A percentile compares a stretch with the other conserved stretches of the same genome.
Conservation (phyloP, 2,329 filamentous ascomycete genomes). For the Colletotrichum graminicola region DNA sequence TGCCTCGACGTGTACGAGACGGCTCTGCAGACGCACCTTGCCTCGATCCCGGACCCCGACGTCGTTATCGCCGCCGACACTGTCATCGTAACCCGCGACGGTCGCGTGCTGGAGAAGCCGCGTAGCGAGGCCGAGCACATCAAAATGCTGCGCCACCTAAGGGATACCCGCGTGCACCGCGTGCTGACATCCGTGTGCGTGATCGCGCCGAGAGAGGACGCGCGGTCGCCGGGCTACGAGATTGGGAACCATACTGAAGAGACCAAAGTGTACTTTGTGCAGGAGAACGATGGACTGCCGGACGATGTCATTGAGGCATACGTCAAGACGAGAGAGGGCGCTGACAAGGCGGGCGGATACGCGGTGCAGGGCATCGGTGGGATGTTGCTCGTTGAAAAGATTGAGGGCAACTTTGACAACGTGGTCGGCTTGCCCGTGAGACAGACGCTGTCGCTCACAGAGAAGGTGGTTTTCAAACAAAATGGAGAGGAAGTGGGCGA, state of each 20-base stretch:
- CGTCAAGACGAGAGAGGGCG: constrained; percentile 88
- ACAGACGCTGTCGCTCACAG: constrained; percentile 82
- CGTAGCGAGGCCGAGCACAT: constrained; percentile 84
- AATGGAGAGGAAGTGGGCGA: constrained; percentile 70
- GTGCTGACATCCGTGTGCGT: constrained; percentile 88
- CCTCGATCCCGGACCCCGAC: constrained; percentile 74
- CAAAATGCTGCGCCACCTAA: constrained; percentile 83
- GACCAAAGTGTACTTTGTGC: constrained; percentile 89
- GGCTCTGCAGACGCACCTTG: constrained; percentile 57
- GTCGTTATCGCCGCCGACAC: constrained; percentile 94
- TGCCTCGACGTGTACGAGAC: constrained; percentile 76
- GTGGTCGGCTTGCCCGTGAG: constrained; percentile 91
- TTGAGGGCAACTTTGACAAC: constrained; percentile 93
- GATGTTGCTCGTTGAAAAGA: constrained; percentile 86
- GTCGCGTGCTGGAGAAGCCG: constrained; percentile 92
- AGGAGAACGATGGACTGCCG: constrained; percentile 65
- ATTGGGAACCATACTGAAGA: constrained; percentile 87
- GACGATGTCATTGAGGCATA: constrained; percentile 88
- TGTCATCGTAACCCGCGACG: constrained; percentile 81
- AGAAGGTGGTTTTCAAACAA: constrained; percentile 86
- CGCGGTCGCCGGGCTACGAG: constrained; percentile 86
- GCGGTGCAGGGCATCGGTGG: constrained; percentile 91
- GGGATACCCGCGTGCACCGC: constrained; percentile 82
- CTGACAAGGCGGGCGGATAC: constrained; percentile 96
- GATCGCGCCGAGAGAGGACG: constrained; percentile 85